Percentiles rank a stretch among this genome's conserved stretches.
Conservation (phyloP, 1,284 basidiomycete genomes). For the Erythrobasidium hasegawianum region DNA sequence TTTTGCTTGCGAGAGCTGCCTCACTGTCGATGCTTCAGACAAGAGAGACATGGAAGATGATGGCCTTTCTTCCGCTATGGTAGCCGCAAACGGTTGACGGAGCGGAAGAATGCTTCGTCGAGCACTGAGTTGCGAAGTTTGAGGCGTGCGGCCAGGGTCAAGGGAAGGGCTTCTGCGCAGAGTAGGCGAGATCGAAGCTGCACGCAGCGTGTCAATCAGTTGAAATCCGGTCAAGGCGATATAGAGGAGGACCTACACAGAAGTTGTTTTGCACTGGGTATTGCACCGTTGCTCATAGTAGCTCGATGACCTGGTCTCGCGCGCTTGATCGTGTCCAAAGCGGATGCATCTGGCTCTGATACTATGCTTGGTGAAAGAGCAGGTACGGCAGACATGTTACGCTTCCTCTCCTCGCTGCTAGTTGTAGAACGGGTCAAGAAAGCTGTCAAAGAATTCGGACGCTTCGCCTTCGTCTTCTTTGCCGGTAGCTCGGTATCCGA, state of each 20-base stretch:
- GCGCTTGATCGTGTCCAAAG: neutral
- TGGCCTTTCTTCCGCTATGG: slow-evolving; percentile 21
- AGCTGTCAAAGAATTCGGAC: slow-evolving; percentile 23
- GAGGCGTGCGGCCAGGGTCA: too few species aligned
- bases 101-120: slow-evolving; percentile 24
- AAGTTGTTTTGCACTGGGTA: slow-evolving; percentile 16
- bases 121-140: too few species aligned
- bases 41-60: slow-evolving; percentile 22
- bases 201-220: too few species aligned
- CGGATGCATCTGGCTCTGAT: neutral
- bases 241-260: neutral
- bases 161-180: too few species aligned
- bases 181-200: too few species aligned
- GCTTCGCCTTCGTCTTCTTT: slow-evolving; percentile 9
- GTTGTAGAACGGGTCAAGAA: slow-evolving; percentile 15
- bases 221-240: neutral
- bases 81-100: neutral
- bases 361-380: too few species aligned
- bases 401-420: neutral
- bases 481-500: neutral
- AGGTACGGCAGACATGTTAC: too few species aligned
- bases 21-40: slow-evolving; percentile 31
- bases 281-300: slow-evolving; percentile 19
- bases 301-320: slow-evolving; percentile 8
- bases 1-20: slow-evolving; percentile 5